Evolutionary conservation across 1,284 basidiomycete genomes (phyloP), one percentile per base, ranked within the genome.

Genomic region (Trichosporon sp.): DNA sequence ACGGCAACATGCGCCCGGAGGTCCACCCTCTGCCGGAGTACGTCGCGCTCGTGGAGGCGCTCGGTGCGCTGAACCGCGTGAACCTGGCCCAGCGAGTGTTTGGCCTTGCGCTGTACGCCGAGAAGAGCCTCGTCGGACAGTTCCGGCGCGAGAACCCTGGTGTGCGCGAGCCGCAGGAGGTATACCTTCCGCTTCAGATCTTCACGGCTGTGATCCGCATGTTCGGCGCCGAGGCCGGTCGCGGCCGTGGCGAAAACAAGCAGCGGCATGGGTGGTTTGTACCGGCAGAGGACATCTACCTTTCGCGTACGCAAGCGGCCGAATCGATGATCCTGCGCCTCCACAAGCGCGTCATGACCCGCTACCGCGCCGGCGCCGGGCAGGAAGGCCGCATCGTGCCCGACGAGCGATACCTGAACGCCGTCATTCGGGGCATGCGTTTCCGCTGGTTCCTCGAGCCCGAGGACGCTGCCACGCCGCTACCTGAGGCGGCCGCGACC

Each of bases 21-120:
- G 32, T 58, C 0, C 65, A 78, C n/a, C 53, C 71, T 6, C 68
- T 73, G 13, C 23, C 63, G 5, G 62, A 79, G 0, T 80, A 76
- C 60, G 31, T 70, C 1, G 69, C 73, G 9, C 66, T 82, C 6
- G 35, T 81, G 1, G 62, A 67, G 2, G 77, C 70, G 0, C 65
- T 81, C 0, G 72, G 73, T 18, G 75, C 79, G 60, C 64, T 70
- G 1, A 76, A 76, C 9, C 70, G 74, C 23, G 75, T 73, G 0
- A 75, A 75, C 6, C 69, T 82, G 0, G 78, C 76, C 2, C 78
- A 80, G 65, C 72, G 79, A 12, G 69, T 82, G 1, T 80, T 70
- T 68, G 42, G 34, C 3, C 65, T 78, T 12, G 78, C 77, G 6
- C 53, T 70, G 27, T 68, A 72, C 4, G 62, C 34, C 42, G 67